Base-by-base conservation (phyloP, 768 basidiomycete genomes). In the Rhodotorula paludigena region DNA sequence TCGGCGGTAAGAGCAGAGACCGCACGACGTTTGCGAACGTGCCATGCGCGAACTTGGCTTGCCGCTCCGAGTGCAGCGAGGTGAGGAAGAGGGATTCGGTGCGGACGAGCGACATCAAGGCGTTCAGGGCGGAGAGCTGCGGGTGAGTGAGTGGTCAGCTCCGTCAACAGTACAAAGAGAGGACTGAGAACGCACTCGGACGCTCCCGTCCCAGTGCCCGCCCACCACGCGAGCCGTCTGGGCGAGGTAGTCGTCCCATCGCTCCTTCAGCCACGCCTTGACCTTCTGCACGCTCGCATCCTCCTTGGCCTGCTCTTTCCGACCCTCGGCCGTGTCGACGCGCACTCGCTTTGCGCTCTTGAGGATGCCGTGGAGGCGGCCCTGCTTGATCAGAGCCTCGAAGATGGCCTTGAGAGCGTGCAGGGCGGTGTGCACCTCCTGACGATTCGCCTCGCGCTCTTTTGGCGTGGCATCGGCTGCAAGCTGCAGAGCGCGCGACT, bases 71-170 rank as follows among this genome's bases (percentile, higher is more conserved):
- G 86, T 1, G 88, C 85, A 66, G 82, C 82, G 16, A 82, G 48
- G 84, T 83, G 54, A 84, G 78, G 12, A 84, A 83, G 3, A 84
- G 83, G n/a, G 90, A 91, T 25, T 90, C 83, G 73, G 89, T 84
- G 76, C 85, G 89, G 74, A 87, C 81, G 36, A 92, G 77, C 0
- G 88, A 89, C 73, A 92, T 84, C 41, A 90, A 78, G 33, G 91
- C 89, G 73, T 88, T 83, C 21, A 91, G 77, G 0, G 89, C 81
- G 3, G 88, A 87, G 41, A 80, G 83, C 90, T 91, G 73, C 25
- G 39, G 18, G 32, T 20, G 28, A 35, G 15, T 21, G 51, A 36
- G 38, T 36, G 25, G 54, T 51, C 41, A 36, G n/a, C 36, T 33
- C 25, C 36, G 30, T 44, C 3, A 9, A 18, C 21, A 18, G 25